phyloP scores from a whole-genome alignment of 495 filamentous ascomycete genomes.

The Evernia prunastri region DNA sequence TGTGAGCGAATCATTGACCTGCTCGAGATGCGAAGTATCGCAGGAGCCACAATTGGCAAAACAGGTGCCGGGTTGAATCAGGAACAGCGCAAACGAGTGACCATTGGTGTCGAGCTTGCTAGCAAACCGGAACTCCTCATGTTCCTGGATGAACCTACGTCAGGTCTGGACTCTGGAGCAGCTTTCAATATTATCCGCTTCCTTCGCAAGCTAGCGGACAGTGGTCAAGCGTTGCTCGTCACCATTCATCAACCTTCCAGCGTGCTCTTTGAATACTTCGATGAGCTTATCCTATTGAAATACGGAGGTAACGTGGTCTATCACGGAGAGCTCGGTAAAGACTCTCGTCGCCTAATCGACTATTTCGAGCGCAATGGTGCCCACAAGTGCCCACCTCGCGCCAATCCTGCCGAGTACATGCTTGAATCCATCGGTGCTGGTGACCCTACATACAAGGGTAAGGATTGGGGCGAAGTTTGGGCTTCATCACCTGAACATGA shows the following conservation, averaged over 20 bases:
- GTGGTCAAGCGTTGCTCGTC: constrained; percentile 82
- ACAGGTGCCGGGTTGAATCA: constrained; percentile 74
- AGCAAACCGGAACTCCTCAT: constrained; percentile 79
- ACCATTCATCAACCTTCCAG: constrained; percentile 85
- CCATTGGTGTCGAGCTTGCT: constrained; percentile 82
- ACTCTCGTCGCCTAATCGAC: constrained; percentile 49
- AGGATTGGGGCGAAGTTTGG: constrained; percentile 60
- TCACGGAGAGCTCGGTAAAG: constrained; percentile 53
- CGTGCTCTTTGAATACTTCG: constrained; percentile 77
- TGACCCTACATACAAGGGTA: constrained; percentile 53
- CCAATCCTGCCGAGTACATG: constrained; percentile 66
- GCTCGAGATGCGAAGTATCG: constrained; percentile 76
- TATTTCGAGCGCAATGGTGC: constrained; percentile 61
- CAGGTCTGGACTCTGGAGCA: constrained; percentile 75
- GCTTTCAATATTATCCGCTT: constrained; percentile 89
- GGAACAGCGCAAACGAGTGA: constrained; percentile 86
- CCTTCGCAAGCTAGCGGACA: constrained; percentile 71
- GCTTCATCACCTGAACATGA: constrained; percentile 40
- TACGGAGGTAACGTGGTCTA: constrained; percentile 60
- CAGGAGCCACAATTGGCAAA: constrained; percentile 76
- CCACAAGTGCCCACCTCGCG: constrained; percentile 47
- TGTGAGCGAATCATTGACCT: constrained; percentile 77
- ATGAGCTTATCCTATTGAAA: constrained; percentile 58
- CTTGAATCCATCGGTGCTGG: constrained; percentile 60
- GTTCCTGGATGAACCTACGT: constrained; percentile 88